These are phyloP conservation scores for Quercus lobata DNA, from an alignment of 331 rosid genomes.

Conservation along the genomic window DNA sequence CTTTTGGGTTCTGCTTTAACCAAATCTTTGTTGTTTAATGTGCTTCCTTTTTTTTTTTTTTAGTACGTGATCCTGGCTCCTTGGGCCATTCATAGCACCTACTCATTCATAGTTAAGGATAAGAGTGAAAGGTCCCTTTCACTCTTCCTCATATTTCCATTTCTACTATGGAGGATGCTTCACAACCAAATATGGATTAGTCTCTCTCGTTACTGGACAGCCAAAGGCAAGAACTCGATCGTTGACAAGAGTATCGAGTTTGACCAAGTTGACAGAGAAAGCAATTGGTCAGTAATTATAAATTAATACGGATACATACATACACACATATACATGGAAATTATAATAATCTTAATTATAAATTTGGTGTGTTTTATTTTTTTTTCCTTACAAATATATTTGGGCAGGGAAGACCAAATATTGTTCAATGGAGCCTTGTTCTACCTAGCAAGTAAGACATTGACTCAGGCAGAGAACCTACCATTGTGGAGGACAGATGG, in stretches of 20 bases:
- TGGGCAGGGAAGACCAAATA: conserved; percentile 79
- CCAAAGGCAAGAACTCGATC: conserved; percentile 35
- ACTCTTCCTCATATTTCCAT: conserved; percentile 21
- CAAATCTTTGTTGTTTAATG: not conserved
- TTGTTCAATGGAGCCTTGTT: conserved; percentile 41
- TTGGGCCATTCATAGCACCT: conserved; percentile 28
- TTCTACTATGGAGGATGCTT: conserved; percentile 31
- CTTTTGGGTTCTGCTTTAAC: not conserved
- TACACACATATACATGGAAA: not conserved
- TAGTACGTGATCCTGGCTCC: conserved; percentile 46
- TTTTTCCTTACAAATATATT: too few species aligned
- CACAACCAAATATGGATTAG: conserved; percentile 61
- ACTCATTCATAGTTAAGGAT: conserved; percentile 9
- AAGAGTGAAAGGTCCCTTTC: conserved; percentile 18
- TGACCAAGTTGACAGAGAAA: conserved; percentile 56
- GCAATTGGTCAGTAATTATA: conserved; percentile 31
- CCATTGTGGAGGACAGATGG: conserved; percentile 68
- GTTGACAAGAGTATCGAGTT: conserved; percentile 50
- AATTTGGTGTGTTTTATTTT: not conserved
- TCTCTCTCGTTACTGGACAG: conserved; percentile 44
- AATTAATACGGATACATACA: not conserved
- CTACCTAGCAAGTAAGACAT: not conserved
- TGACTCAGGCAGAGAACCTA: conserved; percentile 14
- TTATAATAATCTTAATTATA: not conserved
- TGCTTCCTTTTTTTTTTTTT: too few species aligned